A percentile compares a stretch with the other conserved stretches of the same genome.
Evolutionary conservation across 1,284 basidiomycete genomes (phyloP).

Genomic region (Heliocybe sulcata): DNA sequence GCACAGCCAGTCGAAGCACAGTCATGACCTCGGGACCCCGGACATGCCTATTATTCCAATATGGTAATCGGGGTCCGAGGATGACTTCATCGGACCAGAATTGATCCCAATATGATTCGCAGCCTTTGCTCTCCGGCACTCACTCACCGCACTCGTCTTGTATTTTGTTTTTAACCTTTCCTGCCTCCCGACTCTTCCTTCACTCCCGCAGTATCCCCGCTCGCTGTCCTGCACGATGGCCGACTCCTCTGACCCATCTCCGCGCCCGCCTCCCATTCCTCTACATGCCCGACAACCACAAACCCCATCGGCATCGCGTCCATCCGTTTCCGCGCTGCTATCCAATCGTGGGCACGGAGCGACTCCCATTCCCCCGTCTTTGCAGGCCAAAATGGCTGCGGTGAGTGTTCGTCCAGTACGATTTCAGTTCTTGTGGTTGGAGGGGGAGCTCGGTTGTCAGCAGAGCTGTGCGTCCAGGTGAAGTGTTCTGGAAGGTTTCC

Average conservation of each 20-base stretch:
- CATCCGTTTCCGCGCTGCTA: constrained; percentile 33
- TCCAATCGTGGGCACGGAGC: constrained; percentile 32
- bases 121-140: constrained; percentile 1
- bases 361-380: constrained; percentile 77
- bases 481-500: too few species aligned
- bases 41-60: not conserved
- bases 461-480: too few species aligned
- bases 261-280: constrained; percentile 16
- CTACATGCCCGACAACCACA: constrained; percentile 14
- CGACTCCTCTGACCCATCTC: constrained; percentile 14
- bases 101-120: not conserved
- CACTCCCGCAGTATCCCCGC: constrained; percentile 8
- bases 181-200: constrained; percentile 6
- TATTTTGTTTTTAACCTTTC: constrained; percentile 10
- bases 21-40: not conserved
- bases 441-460: too few species aligned
- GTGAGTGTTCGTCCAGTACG: constrained; percentile 34
- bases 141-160: not conserved
- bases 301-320: constrained; percentile 15
- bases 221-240: constrained; percentile 14
- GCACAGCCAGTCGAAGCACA: too few species aligned
- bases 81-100: not conserved
- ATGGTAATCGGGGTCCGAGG: not conserved
- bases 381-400: constrained; percentile 91
- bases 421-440: not conserved